Conservation (phyloP, 2,329 filamentous ascomycete genomes). For the Bisporella sp. region DNA sequence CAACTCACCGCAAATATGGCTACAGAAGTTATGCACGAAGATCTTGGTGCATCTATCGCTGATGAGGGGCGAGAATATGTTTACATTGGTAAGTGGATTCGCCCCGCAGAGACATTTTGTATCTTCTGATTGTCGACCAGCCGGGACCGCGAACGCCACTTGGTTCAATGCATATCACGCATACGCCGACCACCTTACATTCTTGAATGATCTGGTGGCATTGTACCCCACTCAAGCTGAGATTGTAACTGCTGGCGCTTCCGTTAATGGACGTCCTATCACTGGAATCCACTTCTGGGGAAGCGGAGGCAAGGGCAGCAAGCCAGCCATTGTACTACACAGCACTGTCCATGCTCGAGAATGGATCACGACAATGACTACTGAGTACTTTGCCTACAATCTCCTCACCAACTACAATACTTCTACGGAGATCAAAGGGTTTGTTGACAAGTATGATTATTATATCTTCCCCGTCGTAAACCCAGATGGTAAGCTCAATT, state of each 20-base stretch:
- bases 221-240: conserved; percentile 39
- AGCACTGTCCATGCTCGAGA: conserved; percentile 53
- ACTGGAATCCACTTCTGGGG: conserved; percentile 48
- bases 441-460: conserved; percentile 58
- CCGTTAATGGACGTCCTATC: conserved; percentile 37
- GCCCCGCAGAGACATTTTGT: not conserved
- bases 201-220: conserved; percentile 38
- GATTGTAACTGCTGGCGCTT: conserved; percentile 42
- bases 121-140: conserved; percentile 8
- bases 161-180: conserved; percentile 49
- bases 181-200: conserved; percentile 44
- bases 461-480: conserved; percentile 59
- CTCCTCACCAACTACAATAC: conserved; percentile 40
- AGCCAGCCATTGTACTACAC: conserved; percentile 49
- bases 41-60: conserved; percentile 36
- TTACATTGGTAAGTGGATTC: conserved; percentile 3
- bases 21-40: conserved; percentile 32
- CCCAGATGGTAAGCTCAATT: conserved; percentile 41
- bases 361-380: conserved; percentile 47
- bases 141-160: conserved; percentile 25
- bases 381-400: conserved; percentile 45
- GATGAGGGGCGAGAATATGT: conserved; percentile 26
- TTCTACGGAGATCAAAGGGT: conserved; percentile 31
- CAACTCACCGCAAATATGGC: conserved; percentile 27
- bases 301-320: conserved; percentile 32